Evolutionary conservation across 2,329 filamentous ascomycete species (phyloP), one percentile per base, ranked within the genome.

Genomic region (Colletotrichum echinochloae): DNA sequence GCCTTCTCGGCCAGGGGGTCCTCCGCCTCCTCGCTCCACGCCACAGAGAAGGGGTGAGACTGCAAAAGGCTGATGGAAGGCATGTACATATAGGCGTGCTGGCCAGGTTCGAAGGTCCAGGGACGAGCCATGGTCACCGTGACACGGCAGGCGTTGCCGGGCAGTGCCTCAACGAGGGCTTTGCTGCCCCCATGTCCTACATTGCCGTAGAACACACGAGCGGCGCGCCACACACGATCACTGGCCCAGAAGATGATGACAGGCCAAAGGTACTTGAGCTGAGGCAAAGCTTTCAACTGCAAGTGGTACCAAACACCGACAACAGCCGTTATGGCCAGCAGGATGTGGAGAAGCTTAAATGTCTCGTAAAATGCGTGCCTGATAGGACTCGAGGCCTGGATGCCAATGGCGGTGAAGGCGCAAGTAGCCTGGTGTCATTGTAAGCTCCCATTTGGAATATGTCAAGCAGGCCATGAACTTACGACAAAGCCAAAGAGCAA

Each of bases 31-130:
- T 94, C 90, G 73, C 89, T 91, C 92, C 92, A 95, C 44, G 91
- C 91, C 52, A 94, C 85, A 3, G 92, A 93, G 83, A 95, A 95
- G 1, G 92, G 92, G 77, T 95, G 92, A 56, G 91, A 94, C 75
- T 92, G 92, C 87, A 89, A 91, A 72, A 90, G 85, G 73, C 91
- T 91, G 76, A 95, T 83, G 6, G 86, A 84, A 9, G 93, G 93
- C 81, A 95, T 87, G 82, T 94, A 94, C 26, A 95, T 82, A 79
- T 94, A 95, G 44, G 92, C 90, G 78, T 95, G 92, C 79, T 94
- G 92, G 44, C 92, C 92, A 0, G 92, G 90, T 70, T 85, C 85
- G 84, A 93, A 93, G 49, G 82, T 87, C 92, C 92, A 95, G n/a
- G 92, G 91, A 54, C 92, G 89, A 12, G 92, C 89, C 84, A 95